These are phyloP conservation scores for Xylaria sp. DNA, from an alignment of 2,329 filamentous ascomycete genomes.

Conservation along the genomic window DNA sequence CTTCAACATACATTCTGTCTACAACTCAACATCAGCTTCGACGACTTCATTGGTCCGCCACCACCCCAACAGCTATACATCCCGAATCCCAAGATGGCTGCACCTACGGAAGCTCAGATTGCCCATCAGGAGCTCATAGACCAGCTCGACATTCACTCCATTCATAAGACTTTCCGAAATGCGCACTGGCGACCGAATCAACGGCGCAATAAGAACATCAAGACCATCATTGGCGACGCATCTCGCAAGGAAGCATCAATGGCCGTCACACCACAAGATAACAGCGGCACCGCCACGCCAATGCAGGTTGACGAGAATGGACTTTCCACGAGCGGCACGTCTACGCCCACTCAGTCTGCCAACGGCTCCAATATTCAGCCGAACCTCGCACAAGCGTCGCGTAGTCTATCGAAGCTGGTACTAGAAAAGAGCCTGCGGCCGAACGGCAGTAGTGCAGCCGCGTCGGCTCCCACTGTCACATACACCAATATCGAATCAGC, in stretches of 20 bases:
- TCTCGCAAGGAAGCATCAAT: slow-evolving; percentile 90
- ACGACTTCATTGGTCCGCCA: not conserved
- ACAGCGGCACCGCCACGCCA: slow-evolving; percentile 80
- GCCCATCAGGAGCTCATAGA: slow-evolving; percentile 89
- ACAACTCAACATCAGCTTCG: not conserved
- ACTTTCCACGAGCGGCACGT: slow-evolving; percentile 67
- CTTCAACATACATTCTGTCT: not conserved
- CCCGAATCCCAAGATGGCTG: slow-evolving; percentile 59
- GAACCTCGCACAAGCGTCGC: slow-evolving; percentile 90
- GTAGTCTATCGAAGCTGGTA: slow-evolving; percentile 86
- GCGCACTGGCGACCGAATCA: slow-evolving; percentile 90
- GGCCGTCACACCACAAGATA: slow-evolving; percentile 79
- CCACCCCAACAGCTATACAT: not conserved
- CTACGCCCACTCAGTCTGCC: slow-evolving; percentile 62
- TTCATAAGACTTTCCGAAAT: slow-evolving; percentile 91
- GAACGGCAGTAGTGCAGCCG: slow-evolving; percentile 50
- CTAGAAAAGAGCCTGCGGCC: slow-evolving; percentile 80
- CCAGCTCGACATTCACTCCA: slow-evolving; percentile 87
- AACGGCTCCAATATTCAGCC: slow-evolving; percentile 57
- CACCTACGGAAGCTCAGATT: slow-evolving; percentile 77
- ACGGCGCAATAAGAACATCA: slow-evolving; percentile 98
- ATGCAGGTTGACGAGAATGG: slow-evolving; percentile 58
- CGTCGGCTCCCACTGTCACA: slow-evolving; percentile 76
- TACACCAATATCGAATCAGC: slow-evolving; percentile 98
- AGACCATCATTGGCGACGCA: slow-evolving; percentile 92